A percentile compares a stretch with the other conserved stretches of the same genome.
Evolutionary conservation across 2,329 filamentous ascomycete species (phyloP).

Genomic region (Cercospora berteroae): DNA sequence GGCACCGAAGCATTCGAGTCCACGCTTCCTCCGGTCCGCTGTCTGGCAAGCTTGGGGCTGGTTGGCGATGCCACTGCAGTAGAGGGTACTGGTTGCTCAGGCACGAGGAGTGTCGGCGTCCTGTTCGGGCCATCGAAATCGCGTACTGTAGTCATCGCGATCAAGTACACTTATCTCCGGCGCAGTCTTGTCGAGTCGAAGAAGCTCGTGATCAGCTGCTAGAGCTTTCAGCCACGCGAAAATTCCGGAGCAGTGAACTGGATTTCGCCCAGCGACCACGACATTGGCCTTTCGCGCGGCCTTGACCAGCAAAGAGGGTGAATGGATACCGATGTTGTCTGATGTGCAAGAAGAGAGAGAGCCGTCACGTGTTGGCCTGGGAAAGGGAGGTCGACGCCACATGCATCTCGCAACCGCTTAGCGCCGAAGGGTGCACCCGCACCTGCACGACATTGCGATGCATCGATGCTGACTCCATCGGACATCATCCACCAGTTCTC

Average conservation of each 20-base stretch:
- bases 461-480: background rate
- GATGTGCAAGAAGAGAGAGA: background rate
- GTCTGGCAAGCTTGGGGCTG: background rate
- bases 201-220: background rate
- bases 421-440: background rate
- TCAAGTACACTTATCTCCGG: background rate
- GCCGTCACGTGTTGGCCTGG: background rate
- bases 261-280: background rate
- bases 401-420: background rate
- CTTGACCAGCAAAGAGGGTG: background rate
- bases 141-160: constrained; percentile 13
- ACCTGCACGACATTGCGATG: background rate
- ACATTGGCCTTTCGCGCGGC: background rate
- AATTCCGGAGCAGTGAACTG: background rate
- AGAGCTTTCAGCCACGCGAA: background rate
- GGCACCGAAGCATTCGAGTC: constrained; percentile 17
- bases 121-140: constrained; percentile 15
- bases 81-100: background rate
- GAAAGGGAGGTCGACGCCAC: background rate
- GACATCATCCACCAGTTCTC: background rate
- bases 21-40: constrained; percentile 14
- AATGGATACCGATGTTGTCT: background rate
- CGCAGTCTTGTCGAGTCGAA: background rate
- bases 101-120: constrained; percentile 6
- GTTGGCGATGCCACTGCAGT: background rate